phyloP scores from a whole-genome alignment of 805 yeast species.

The Lipomyces yamanashiensis region DNA sequence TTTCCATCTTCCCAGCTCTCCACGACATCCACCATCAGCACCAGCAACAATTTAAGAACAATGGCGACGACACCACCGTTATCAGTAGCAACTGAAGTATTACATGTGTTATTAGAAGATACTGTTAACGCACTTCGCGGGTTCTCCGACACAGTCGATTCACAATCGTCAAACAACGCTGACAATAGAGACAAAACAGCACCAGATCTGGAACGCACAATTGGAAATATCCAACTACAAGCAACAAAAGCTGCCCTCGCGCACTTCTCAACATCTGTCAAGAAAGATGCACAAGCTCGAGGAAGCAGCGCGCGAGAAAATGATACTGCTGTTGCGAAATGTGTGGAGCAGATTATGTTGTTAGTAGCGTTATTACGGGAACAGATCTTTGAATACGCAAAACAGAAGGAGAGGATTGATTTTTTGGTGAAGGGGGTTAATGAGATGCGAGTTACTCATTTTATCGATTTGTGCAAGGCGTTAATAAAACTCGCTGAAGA shows the following conservation, averaged over 20 bases:
- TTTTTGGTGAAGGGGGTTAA: slow-evolving; percentile 8
- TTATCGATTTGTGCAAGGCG: slow-evolving; percentile 17
- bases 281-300: slow-evolving; percentile 15
- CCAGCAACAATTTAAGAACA: too few relatives aligned
- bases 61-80: too few relatives aligned
- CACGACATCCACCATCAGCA: too few relatives aligned
- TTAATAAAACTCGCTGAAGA: slow-evolving; percentile 23
- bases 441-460: slow-evolving; percentile 12
- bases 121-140: background rate
- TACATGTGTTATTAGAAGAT: background rate
- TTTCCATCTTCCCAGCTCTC: background rate
- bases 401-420: slow-evolving; percentile 4
- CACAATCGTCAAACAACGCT: background rate
- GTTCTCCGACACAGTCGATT: background rate
- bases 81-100: too few relatives aligned
- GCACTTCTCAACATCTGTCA: slow-evolving; percentile 15
- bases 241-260: slow-evolving; percentile 30
- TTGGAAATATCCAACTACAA: slow-evolving; percentile 27
- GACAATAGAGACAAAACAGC: background rate
- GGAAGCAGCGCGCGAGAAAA: background rate
- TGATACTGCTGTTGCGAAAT: slow-evolving; percentile 8
- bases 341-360: slow-evolving; percentile 17
- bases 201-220: slow-evolving; percentile 15
- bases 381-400: slow-evolving; percentile 3
- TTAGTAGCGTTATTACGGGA: slow-evolving; percentile 13